A percentile compares a stretch with the other conserved stretches of the same genome.
phyloP scores from a whole-genome alignment of 148 eudicot genomes.

The Silene conica region DNA sequence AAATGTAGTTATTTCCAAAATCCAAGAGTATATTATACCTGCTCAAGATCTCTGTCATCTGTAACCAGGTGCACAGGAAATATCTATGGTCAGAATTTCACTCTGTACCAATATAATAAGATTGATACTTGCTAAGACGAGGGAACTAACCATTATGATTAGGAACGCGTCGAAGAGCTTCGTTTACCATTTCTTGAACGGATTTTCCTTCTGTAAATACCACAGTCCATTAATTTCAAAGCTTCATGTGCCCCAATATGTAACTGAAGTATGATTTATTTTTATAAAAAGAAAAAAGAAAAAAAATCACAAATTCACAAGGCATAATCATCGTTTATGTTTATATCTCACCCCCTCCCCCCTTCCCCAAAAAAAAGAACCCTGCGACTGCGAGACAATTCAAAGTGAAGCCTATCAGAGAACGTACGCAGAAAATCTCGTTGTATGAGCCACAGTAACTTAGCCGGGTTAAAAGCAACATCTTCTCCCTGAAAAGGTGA shows the following conservation, averaged over 20 bases:
- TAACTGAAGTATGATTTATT: neutral
- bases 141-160: slow-evolving; percentile 63
- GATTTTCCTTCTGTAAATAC: slow-evolving; percentile 79
- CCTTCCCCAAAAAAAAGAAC: too few species aligned
- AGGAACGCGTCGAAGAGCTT: slow-evolving; percentile 81
- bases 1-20: neutral
- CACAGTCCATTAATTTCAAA: slow-evolving; percentile 10
- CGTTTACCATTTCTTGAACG: slow-evolving; percentile 88
- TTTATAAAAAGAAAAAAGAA: neutral
- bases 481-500: slow-evolving; percentile 67
- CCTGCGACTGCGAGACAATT: too few species aligned
- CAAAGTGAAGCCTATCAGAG: neutral
- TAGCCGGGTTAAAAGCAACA: slow-evolving; percentile 96
- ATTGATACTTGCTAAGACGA: slow-evolving; percentile 3
- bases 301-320: neutral
- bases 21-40: slow-evolving; percentile 40
- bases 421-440: slow-evolving; percentile 96
- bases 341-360: too few species aligned
- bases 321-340: too few species aligned
- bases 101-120: neutral
- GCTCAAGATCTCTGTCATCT: slow-evolving; percentile 90
- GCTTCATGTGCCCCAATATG: slow-evolving; percentile 3
- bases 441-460: slow-evolving; percentile 93
- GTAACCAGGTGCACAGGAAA: slow-evolving; percentile 29
- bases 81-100: slow-evolving; percentile 26